phyloP scores from a whole-genome alignment of 2,329 filamentous ascomycete genomes.

The Colletotrichum filicis region DNA sequence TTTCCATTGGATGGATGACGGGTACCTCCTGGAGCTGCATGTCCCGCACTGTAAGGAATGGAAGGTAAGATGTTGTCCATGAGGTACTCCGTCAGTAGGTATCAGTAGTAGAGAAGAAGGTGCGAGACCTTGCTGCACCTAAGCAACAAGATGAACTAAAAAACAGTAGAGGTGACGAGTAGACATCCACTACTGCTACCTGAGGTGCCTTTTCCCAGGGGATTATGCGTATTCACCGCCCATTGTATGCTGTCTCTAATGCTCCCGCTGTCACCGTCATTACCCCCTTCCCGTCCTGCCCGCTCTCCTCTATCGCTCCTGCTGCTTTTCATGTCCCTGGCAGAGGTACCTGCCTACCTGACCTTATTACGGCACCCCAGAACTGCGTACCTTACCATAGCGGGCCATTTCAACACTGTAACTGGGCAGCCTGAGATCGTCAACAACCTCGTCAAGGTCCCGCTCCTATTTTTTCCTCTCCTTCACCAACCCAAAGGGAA shows the following conservation, averaged over 20 bases:
- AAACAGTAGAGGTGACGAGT: background rate
- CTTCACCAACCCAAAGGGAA: constrained; percentile 6
- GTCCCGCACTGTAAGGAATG: background rate
- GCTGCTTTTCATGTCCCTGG: background rate
- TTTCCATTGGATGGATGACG: background rate
- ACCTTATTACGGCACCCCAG: background rate
- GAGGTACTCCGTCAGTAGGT: too few species aligned
- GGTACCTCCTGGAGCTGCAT: background rate
- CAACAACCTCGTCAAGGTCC: constrained; percentile 30
- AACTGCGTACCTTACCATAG: background rate
- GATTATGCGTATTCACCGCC: background rate
- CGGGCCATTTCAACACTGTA: background rate
- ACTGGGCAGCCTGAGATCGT: constrained; percentile 17
- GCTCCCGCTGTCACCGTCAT: background rate
- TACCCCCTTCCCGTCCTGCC: background rate
- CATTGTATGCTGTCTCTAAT: background rate
- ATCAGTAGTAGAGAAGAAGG: background rate
- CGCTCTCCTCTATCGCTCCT: background rate
- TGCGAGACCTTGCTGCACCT: background rate
- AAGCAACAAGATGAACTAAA: background rate
- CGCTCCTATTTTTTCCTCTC: constrained; percentile 13
- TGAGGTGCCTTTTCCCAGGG: background rate
- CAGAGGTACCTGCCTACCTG: background rate
- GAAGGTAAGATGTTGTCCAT: too few species aligned
- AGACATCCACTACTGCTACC: background rate